These are phyloP conservation scores for Ajuga reptans DNA, from an alignment of 305 asterid species.

Conservation along the genomic window DNA sequence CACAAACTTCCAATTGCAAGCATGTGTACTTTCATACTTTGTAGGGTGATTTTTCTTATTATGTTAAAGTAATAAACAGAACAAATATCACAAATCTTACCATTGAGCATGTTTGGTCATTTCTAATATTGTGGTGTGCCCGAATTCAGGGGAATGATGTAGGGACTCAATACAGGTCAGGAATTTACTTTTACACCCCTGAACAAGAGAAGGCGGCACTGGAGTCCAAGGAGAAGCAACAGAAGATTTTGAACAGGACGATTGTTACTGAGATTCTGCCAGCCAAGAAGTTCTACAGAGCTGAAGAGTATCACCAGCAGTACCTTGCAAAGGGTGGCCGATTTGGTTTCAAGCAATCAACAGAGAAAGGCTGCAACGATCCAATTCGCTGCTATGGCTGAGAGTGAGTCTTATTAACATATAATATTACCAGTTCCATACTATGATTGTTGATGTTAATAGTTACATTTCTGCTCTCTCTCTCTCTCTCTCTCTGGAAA, in stretches of 20 bases:
- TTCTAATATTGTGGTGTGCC: not conserved
- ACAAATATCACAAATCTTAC: not conserved
- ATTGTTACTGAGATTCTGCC: constrained; percentile 78
- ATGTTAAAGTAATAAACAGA: not conserved
- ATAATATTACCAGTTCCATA: not conserved
- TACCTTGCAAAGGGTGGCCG: constrained; percentile 91
- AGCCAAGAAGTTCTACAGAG: constrained; percentile 89
- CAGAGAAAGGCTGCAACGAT: constrained; percentile 76
- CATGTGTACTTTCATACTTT: not conserved
- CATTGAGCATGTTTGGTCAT: not conserved
- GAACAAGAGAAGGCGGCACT: constrained; percentile 82
- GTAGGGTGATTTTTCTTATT: too few relatives aligned
- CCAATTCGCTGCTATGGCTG: constrained; percentile 91
- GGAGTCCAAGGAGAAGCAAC: constrained; percentile 64
- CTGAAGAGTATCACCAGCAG: constrained; percentile 94
- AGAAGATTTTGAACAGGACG: constrained; percentile 54
- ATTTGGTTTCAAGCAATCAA: constrained; percentile 63
- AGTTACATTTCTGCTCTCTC: constrained; percentile 1
- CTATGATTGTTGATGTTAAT: constrained; percentile 20
- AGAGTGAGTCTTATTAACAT: not conserved
- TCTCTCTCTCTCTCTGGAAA: not conserved
- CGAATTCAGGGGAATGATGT: constrained; percentile 75
- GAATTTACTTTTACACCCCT: constrained; percentile 74
- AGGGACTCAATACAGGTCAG: constrained; percentile 87
- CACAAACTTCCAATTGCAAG: not conserved